A percentile compares a stretch with the other conserved stretches of the same genome.
Conservation (phyloP, 495 filamentous ascomycete species). For the Talaromyces liani region DNA sequence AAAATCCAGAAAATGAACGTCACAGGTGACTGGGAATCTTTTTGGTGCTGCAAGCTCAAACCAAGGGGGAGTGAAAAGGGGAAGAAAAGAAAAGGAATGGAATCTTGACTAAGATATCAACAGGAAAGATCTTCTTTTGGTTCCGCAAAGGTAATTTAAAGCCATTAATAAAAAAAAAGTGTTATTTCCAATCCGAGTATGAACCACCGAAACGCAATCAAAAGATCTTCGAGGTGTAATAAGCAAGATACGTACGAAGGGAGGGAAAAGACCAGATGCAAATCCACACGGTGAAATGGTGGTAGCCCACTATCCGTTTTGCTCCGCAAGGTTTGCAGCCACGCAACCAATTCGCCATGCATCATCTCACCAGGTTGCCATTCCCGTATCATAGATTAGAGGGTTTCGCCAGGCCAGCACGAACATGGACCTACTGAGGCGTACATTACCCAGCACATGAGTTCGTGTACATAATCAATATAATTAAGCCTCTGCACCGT, state of each 20-base stretch:
- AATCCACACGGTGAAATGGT: background rate
- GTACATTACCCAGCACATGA: constrained; percentile 20
- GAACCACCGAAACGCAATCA: constrained; percentile 16
- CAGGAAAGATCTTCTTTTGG: constrained; percentile 9
- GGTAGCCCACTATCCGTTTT: background rate
- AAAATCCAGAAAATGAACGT: constrained; percentile 17
- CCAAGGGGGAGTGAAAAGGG: constrained; percentile 20
- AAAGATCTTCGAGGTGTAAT: constrained; percentile 13
- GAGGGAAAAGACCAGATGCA: constrained; percentile 16
- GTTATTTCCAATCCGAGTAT: constrained; percentile 23
- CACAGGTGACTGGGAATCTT: constrained; percentile 7
- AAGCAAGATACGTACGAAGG: constrained; percentile 11
- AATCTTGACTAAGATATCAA: constrained; percentile 7
- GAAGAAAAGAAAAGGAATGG: constrained; percentile 20
- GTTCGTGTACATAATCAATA: constrained; percentile 24
- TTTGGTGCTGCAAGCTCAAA: constrained; percentile 6
- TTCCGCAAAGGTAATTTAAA: constrained; percentile 22
- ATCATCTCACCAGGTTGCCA: background rate
- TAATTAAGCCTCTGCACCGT: constrained; percentile 40
- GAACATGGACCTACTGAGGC: constrained; percentile 20
- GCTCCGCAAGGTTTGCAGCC: background rate
- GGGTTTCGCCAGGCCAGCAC: background rate
- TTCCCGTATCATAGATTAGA: constrained; percentile 4
- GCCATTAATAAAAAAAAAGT: constrained; percentile 28
- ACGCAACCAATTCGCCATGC: background rate